Evolutionary conservation across 257 asterid genomes (phyloP), one percentile per base, ranked within the genome.

Genomic region (Jaltomata sinuosa): DNA sequence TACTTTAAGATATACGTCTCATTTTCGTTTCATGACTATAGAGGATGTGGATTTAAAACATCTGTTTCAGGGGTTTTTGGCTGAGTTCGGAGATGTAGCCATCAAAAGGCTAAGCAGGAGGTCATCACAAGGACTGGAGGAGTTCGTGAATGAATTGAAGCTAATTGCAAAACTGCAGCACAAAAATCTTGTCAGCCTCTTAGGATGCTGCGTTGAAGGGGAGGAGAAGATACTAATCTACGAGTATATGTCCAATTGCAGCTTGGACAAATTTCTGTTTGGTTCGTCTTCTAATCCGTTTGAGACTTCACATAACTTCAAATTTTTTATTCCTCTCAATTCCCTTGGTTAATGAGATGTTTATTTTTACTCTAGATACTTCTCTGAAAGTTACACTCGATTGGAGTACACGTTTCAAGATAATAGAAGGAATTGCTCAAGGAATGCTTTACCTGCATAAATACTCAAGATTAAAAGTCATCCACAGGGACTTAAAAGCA

Each of bases 61-160:
- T 52, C 49, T 15, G 59, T 53, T 36, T 18, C 84, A 89, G 89
- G 91, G 88, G 0, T 59, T 2, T 11, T 83, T 85, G 5, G 80
- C 76, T 2, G 84, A 79, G 0, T 86, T 84, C 7, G 77, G 83
- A 22, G 88, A 83, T 16, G 45, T 89, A 19, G 89, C 91, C 4
- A 84, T 89, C 55, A 89, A 87, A 76, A 83, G 91, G 14, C 80
- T 89, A 61, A 83, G 85, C 40, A 84, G 47, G 40, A 42, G 47
- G 32, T 84, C 89, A 2, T 85, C 69, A 8, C 91, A 89, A 83
- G 91, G 91, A 8, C 31, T 76, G n/a, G 84, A 85, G 62, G 88
- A 89, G 57, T 89, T 89, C 31, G 55, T 59, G 45, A 89, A 86
- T 52, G 91, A 69, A 38, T 5, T 82, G 11, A 82, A 61, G 32